Evolutionary conservation across 768 basidiomycete species (phyloP), one percentile per base, ranked within the genome.

Genomic region (Lactarius indigo): DNA sequence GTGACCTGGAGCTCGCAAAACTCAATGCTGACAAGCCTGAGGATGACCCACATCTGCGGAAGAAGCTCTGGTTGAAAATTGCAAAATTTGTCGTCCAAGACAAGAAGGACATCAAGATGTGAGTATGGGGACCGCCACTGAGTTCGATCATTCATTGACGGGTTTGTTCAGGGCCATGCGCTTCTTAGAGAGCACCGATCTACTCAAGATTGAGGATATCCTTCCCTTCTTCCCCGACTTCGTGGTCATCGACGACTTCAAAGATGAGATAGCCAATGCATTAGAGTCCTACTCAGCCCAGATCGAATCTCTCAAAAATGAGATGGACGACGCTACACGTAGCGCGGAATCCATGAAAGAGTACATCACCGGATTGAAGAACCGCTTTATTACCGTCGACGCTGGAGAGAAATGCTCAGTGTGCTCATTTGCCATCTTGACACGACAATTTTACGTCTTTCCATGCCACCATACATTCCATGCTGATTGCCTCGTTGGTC

Each of bases 211-310:
- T 70, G 97, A 99, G 75, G 97, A 99, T 74, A 97, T 99, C 68
- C 80, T 99, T 20, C 97, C 97, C 6, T 99, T 98, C 87, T 98
- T 99, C 87, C 96, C 97, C 2, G 96, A 98, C 78, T 99, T 99
- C 74, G 94, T 96, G 15, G 92, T 98, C 66, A 98, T 99, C 70
- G 97, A 98, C 75, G 97, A 98, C 75, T 98, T 99, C 84, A 99
- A 99, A 76, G 92, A 96, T 72, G 96, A 98, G 78, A 98, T 98
- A 70, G 96, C 96, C 59, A 89, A 89, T 67, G 97, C 97, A 0
- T 79, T 99, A 70, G 96, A 99, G 75, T 91, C 91, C 2, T 98
- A 98, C 75, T 92, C 93, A 50, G 84, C 88, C 20, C 92, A 94
- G 72, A 98, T 98, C 56, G 94, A 96, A 61, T 79, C 81, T 37